A percentile compares a stretch with the other conserved stretches of the same genome.
Evolutionary conservation across 1,284 basidiomycete genomes (phyloP).

Genomic region (Polyporus tsugae): DNA sequence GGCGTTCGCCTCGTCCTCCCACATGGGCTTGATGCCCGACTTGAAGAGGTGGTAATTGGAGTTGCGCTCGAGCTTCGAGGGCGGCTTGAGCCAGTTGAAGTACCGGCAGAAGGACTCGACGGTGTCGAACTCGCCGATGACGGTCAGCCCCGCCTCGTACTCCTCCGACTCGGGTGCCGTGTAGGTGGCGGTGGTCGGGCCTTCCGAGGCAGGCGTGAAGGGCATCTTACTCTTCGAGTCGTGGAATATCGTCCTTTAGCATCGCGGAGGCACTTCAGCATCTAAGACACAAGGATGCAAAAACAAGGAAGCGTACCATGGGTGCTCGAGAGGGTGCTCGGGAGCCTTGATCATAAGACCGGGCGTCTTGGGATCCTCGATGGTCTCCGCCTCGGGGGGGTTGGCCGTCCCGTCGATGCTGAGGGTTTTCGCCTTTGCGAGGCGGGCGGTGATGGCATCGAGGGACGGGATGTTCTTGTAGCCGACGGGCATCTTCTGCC

Average conservation of each 20-base stretch:
- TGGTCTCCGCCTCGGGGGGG: slow-evolving; percentile 77
- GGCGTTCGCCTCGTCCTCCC: slow-evolving; percentile 94
- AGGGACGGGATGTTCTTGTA: slow-evolving; percentile 88
- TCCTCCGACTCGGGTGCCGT: slow-evolving; percentile 63
- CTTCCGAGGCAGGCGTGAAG: slow-evolving; percentile 46
- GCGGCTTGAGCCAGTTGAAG: slow-evolving; percentile 94
- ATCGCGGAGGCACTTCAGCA: slow-evolving; percentile 17
- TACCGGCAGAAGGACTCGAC: slow-evolving; percentile 94
- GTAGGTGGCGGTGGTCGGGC: slow-evolving; percentile 42
- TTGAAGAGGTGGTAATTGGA: slow-evolving; percentile 97
- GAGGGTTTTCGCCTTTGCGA: slow-evolving; percentile 71
- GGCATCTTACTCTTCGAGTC: slow-evolving; percentile 83
- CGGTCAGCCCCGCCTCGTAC: slow-evolving; percentile 81
- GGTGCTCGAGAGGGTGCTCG: slow-evolving; percentile 85
- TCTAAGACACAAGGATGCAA: slow-evolving; percentile 4
- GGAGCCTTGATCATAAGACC: slow-evolving; percentile 75
- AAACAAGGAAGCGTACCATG: slow-evolving; percentile 60
- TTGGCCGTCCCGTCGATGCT: slow-evolving; percentile 76
- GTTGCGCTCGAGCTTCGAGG: slow-evolving; percentile 86
- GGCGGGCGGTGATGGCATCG: slow-evolving; percentile 80
- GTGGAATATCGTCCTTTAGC: slow-evolving; percentile 83
- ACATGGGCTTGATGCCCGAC: slow-evolving; percentile 91
- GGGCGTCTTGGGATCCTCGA: slow-evolving; percentile 82
- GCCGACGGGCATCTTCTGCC: slow-evolving; percentile 66
- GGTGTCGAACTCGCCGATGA: slow-evolving; percentile 84